Evolutionary conservation across 2,329 filamentous ascomycete species (phyloP).

Genomic region (Aureobasidium lini): DNA sequence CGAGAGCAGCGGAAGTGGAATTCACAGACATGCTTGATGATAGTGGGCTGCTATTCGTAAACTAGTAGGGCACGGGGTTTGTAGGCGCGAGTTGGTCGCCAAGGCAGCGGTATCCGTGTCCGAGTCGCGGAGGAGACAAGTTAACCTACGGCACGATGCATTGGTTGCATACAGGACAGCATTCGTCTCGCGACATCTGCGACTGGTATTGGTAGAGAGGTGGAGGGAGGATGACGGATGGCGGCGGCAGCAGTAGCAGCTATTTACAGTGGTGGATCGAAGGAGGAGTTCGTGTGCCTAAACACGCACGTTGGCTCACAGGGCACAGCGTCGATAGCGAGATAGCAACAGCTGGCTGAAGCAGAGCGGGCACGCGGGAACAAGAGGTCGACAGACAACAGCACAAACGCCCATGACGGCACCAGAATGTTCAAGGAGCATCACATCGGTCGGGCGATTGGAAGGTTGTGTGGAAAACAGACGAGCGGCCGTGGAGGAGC

Average conservation of each 20-base stretch:
- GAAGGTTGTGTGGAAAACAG: not conserved
- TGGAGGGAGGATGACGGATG: conserved; percentile 1
- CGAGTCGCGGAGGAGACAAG: not conserved
- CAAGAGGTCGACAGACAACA: not conserved
- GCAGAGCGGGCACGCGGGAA: not conserved
- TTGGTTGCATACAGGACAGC: conserved; percentile 3
- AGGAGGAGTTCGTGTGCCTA: not conserved
- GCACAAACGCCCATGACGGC: not conserved
- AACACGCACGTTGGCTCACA: not conserved
- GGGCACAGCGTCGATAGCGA: not conserved
- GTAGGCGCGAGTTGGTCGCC: conserved; percentile 1
- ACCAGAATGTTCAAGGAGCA: not conserved
- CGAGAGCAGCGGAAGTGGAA: not conserved
- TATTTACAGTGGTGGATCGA: conserved; percentile 1
- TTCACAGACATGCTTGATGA: not conserved
- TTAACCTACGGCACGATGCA: conserved; percentile 8
- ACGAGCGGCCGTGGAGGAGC: conserved; percentile 1
- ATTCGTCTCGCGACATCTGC: conserved; percentile 1
- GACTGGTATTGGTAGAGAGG: not conserved
- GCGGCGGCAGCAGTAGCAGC: conserved; percentile 3
- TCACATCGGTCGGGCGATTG: not conserved
- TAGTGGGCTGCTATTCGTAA: not conserved
- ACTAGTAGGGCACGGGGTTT: conserved; percentile 2
- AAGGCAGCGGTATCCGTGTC: conserved; percentile 4
- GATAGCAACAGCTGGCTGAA: conserved; percentile 1